Percentiles rank a stretch among this genome's conserved stretches.
phyloP scores from a whole-genome alignment of 306 rosid species.

The Quillaja saponaria region DNA sequence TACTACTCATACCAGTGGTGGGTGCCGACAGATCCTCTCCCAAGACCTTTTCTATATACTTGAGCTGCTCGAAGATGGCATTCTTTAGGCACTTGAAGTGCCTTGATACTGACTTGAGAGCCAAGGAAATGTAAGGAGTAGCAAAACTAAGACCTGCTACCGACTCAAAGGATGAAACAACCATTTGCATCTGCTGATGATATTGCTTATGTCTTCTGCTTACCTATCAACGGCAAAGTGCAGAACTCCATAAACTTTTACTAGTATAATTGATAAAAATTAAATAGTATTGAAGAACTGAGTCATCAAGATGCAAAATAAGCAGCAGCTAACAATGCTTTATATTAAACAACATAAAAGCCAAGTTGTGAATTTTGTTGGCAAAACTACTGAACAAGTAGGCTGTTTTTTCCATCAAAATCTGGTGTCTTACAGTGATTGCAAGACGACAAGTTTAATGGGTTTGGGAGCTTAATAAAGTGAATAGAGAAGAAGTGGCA shows the following conservation, averaged over 20 bases:
- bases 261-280: too few relatives aligned
- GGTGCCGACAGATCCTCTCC: constrained; percentile 61
- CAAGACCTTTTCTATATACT: constrained; percentile 38
- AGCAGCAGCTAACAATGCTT: not conserved
- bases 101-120: constrained; percentile 60
- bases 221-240: constrained; percentile 47
- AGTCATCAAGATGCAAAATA: not conserved
- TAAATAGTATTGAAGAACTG: too few relatives aligned
- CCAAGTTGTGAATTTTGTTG: not conserved
- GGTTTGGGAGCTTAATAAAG: constrained; percentile 20
- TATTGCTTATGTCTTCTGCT: constrained; percentile 76
- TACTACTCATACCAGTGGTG: constrained; percentile 31
- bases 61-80: constrained; percentile 67
- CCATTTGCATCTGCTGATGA: constrained; percentile 94
- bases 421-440: not conserved
- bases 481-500: constrained; percentile 17
- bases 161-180: constrained; percentile 78
- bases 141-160: constrained; percentile 84
- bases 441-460: constrained; percentile 8
- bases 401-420: constrained; percentile 13
- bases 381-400: not conserved
- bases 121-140: constrained; percentile 69
- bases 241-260: not conserved
- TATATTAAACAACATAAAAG: not conserved
- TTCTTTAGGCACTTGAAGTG: constrained; percentile 65